phyloP scores from a whole-genome alignment of 331 rosid genomes.

The Acacia pycnantha region DNA sequence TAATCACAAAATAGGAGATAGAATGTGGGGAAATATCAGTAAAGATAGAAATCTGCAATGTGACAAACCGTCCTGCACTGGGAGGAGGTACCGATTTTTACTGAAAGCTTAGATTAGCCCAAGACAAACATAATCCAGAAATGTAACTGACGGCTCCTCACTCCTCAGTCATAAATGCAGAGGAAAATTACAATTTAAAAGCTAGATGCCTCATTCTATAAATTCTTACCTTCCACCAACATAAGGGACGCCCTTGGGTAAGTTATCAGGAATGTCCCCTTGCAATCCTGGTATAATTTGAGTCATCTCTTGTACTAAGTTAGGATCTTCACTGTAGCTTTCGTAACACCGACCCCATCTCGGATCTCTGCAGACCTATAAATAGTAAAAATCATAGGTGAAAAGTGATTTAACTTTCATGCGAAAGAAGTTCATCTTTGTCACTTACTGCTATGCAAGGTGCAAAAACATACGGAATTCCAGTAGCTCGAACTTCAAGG shows the following conservation, averaged over 20 bases:
- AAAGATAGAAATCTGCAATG: not conserved
- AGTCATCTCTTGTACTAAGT: slow-evolving; percentile 55
- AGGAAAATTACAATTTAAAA: not conserved
- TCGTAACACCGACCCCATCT: slow-evolving; percentile 77
- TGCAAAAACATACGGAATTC: slow-evolving; percentile 63
- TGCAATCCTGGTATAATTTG: slow-evolving; percentile 66
- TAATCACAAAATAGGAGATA: not conserved
- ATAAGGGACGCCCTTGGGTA: slow-evolving; percentile 50
- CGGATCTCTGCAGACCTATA: slow-evolving; percentile 74
- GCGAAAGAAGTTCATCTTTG: not conserved
- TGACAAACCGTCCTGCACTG: not conserved
- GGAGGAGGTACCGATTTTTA: not conserved
- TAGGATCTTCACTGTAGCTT: slow-evolving; percentile 71
- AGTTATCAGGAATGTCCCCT: slow-evolving; percentile 56
- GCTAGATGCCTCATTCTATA: not conserved
- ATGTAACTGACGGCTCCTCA: not conserved
- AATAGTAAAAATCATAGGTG: not conserved
- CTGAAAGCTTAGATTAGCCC: not conserved
- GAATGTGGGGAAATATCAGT: not conserved
- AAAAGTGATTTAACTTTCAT: not conserved
- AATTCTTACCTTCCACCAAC: slow-evolving; percentile 60
- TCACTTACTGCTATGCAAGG: slow-evolving; percentile 67
- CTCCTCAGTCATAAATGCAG: not conserved
- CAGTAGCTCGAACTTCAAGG: slow-evolving; percentile 76
- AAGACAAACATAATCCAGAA: not conserved